Conservation (phyloP, 2,329 filamentous ascomycete genomes). For the Neophaeococcomyces aloes region DNA sequence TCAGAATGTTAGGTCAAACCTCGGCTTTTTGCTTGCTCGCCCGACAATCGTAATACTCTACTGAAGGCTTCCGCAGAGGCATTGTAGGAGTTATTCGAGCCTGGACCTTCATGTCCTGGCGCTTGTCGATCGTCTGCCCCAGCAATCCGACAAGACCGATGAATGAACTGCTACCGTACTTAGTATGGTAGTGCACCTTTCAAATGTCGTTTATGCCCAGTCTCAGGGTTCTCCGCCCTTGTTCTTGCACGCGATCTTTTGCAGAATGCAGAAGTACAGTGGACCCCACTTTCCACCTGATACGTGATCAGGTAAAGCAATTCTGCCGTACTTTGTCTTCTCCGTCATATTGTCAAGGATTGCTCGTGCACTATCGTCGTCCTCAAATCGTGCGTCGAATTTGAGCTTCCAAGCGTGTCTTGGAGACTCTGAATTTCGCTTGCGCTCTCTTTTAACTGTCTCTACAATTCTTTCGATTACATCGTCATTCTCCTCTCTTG, state of each 20-base stretch:
- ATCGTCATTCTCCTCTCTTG: slow-evolving; percentile 11
- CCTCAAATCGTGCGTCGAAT: background rate
- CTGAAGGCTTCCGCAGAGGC: too few species aligned
- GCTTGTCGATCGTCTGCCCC: too few species aligned
- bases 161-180: too few species aligned
- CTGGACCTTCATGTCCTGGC: too few species aligned
- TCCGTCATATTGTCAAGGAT: slow-evolving; percentile 1
- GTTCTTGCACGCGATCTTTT: slow-evolving; percentile 1
- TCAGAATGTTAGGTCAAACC: background rate
- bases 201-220: too few species aligned
- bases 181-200: too few species aligned
- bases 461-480: slow-evolving; percentile 9
- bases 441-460: background rate
- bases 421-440: background rate
- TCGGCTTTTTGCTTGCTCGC: background rate
- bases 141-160: too few species aligned
- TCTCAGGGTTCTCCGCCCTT: background rate
- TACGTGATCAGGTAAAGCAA: slow-evolving; percentile 3
- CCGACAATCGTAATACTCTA: too few species aligned
- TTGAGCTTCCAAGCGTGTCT: slow-evolving; percentile 3
- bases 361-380: background rate
- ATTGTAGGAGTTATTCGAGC: too few species aligned
- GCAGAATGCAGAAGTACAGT: slow-evolving; percentile 4
- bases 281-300: slow-evolving; percentile 4
- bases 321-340: slow-evolving; percentile 4